Evolutionary conservation across 1,284 basidiomycete genomes (phyloP), one percentile per base, ranked within the genome.

Genomic region (Trametes versicolor): DNA sequence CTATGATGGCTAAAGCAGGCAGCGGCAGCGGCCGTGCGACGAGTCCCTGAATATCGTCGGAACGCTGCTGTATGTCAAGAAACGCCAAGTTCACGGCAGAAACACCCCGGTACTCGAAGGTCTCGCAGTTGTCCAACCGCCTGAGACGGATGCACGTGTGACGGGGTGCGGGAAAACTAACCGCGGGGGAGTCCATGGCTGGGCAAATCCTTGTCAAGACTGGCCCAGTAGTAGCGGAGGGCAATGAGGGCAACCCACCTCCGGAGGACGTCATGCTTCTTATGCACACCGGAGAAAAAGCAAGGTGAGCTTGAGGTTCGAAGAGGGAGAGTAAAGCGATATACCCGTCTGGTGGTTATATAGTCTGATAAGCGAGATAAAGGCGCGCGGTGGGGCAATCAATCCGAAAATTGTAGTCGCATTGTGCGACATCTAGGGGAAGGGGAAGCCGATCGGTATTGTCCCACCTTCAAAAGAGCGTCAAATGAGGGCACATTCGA

Each of bases 61-160:
- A 12, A 19, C 39, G 45, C 2, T 8, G 7, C 5, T 21, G 43
- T 17, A 60, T 9, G n/a, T 23, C n/a, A 3, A 8, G 5, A 10
- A 60, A 13, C n/a, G 58, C 32, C 39, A 29, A 21, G 8, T 49
- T 25, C 25, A 49, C 48, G 48, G n/a, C 48, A 27, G 25, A 25
- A 25, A 49, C 13, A 1, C 48, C 48, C 19, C 3, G 13, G 27
- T 29, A 13, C 12, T 49, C 48, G 12, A 29, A 12, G 12, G 10
- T 2, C 2, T 49, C 25, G 15, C 41, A 3, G 13, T 49, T 25
- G 21, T 48, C 48, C 8, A 12, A 49, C 15, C 27, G 12, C 10
- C 15, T 27, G 15, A n/a, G 12, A 15, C 48, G 48, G 13, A 49
- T 25, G 48, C 3, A 29, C 9, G 48, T 25, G 17, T 17, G n/a